Percentiles rank a stretch among this genome's conserved stretches.
Conservation (phyloP, 257 asterid species). For the Ballota nigra region DNA sequence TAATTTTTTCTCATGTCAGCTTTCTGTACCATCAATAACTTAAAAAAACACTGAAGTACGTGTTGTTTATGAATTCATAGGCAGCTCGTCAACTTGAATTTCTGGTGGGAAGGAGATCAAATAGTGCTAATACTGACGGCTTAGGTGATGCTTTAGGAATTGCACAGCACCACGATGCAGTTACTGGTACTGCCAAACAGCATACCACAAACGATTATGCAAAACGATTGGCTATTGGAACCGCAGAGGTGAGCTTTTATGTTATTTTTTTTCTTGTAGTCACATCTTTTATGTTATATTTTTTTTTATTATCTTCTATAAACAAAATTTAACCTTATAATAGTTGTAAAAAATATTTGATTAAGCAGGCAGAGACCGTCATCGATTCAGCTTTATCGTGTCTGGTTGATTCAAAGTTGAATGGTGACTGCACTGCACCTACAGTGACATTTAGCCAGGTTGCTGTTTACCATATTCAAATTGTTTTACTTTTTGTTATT, state of each 20-base stretch:
- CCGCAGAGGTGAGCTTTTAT: slow-evolving; percentile 48
- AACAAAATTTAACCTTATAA: background rate
- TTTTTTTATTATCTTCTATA: background rate
- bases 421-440: slow-evolving; percentile 42
- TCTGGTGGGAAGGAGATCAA: slow-evolving; percentile 51
- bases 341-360: background rate
- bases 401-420: slow-evolving; percentile 44
- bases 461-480: background rate
- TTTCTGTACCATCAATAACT: slow-evolving; percentile 3
- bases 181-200: slow-evolving; percentile 79
- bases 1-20: background rate
- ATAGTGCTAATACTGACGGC: slow-evolving; percentile 45
- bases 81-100: slow-evolving; percentile 91
- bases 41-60: background rate
- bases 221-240: slow-evolving; percentile 82
- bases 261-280: background rate
- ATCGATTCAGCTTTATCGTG: slow-evolving; percentile 70
- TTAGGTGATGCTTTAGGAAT: slow-evolving; percentile 77
- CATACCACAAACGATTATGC: slow-evolving; percentile 90
- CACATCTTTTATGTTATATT: background rate
- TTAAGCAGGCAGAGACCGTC: slow-evolving; percentile 58
- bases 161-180: slow-evolving; percentile 91
- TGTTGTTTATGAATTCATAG: slow-evolving; percentile 29
- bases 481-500: slow-evolving; percentile 12
- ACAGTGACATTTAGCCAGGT: slow-evolving; percentile 61